A percentile compares a stretch with the other conserved stretches of the same genome.
Conservation (phyloP, 192 early-diverging fungal genomes). For the Lunasporangiospora selenospora region DNA sequence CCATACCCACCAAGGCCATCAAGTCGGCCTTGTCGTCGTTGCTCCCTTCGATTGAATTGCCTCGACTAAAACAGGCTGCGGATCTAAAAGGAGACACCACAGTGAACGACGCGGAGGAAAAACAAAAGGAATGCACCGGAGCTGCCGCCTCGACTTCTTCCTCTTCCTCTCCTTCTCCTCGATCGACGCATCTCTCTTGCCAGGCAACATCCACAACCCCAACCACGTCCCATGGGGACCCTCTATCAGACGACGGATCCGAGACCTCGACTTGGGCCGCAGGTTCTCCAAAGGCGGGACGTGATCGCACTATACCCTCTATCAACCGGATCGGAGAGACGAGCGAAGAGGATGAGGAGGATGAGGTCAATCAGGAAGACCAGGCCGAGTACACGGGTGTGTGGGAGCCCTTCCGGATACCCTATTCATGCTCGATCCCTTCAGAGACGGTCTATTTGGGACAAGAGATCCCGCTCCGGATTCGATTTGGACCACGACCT, state of each 20-base stretch:
- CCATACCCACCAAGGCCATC: constrained; percentile 21
- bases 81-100: neutral
- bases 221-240: neutral
- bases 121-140: neutral
- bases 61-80: neutral
- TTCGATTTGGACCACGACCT: constrained; percentile 6
- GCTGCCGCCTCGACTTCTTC: neutral
- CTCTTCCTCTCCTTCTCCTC: neutral
- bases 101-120: neutral
- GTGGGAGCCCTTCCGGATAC: constrained; percentile 38
- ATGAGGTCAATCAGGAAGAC: neutral
- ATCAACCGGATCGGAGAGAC: neutral
- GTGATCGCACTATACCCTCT: neutral
- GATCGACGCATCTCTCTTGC: neutral
- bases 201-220: neutral
- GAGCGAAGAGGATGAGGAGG: neutral
- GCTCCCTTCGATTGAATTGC: constrained; percentile 16
- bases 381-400: constrained; percentile 33
- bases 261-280: too few species aligned
- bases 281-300: neutral
- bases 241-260: neutral
- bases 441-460: constrained; percentile 29
- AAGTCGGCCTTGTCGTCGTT: constrained; percentile 18
- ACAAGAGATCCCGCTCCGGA: constrained; percentile 22
- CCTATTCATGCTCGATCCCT: constrained; percentile 25